Evolutionary conservation across 2,329 filamentous ascomycete genomes (phyloP), one percentile per base, ranked within the genome.

Genomic region (Trichoderma afroharzianum): DNA sequence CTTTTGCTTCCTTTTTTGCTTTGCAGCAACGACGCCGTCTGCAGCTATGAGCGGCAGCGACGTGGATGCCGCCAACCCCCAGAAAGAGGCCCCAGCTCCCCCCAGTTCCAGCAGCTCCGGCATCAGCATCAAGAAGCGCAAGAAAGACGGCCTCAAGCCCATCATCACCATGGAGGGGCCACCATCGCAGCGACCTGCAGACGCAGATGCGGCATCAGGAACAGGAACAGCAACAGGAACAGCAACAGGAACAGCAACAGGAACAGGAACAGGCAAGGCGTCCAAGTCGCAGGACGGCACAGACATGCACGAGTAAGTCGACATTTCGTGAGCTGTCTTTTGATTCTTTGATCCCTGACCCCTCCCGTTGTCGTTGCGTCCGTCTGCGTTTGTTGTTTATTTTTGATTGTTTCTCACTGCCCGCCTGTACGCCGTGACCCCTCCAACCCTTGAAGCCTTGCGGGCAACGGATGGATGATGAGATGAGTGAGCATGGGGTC

Each of bases 91-190:
- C 21, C 30, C 33, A 57, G 39, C 66, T 69, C 73, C 71, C 74
- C 71, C 66, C 72, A 28, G 12, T 21, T 43, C 77, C 68, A 81
- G 81, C 72, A 77, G 78, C 69, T 76, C 74, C 68, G 79, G 75
- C 66, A 73, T 77, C n/a, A 72, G 43, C n/a, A 21, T 78, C 26
- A 93, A 92, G 86, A 93, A 93, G 86, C 87, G 91, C 78, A 91
- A 91, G 85, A 93, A 93, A 86, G 90, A 91, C 55, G 87, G 86
- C 68, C 83, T 93, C 75, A 92, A 93, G 83, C 92, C 92, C 77
- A 93, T 93, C 78, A 91, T 93, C 81, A 93, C 91, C 53, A 92
- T 87, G 72, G 91, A 93, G 77, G 85, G 28, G 43, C 43, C 36
- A 6, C 50, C 33, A 50, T 33, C 50, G 15, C 50, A 36, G 15